A percentile compares a stretch with the other conserved stretches of the same genome.
Conservation (phyloP, 2,329 filamentous ascomycete genomes). For the Colletotrichum euphorbiae region DNA sequence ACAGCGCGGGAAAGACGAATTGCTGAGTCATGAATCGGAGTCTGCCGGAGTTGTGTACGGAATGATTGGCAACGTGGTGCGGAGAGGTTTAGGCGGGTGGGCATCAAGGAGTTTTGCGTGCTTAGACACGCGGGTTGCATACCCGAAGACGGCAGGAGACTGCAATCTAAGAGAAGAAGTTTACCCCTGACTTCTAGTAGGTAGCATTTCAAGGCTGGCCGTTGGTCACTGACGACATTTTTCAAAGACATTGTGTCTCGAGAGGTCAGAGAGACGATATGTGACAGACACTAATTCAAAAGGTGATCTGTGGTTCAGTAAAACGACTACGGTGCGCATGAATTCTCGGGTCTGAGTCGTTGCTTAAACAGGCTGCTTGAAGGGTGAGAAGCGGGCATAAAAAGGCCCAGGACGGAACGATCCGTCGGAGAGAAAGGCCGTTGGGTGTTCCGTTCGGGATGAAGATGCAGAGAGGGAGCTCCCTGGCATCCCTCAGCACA, state of each 20-base stretch:
- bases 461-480: neutral
- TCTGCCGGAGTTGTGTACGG: neutral
- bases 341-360: constrained; percentile 13
- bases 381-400: neutral
- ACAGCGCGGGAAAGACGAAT: neutral
- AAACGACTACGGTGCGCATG: constrained; percentile 1
- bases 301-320: neutral
- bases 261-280: neutral
- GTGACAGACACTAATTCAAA: neutral
- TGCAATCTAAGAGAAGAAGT: neutral
- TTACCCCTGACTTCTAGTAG: too few relatives aligned
- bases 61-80: too few relatives aligned
- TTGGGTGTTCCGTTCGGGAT: constrained; percentile 17
- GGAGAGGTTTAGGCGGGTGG: neutral
- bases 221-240: too few relatives aligned
- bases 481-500: constrained; percentile 4
- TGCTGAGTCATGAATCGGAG: neutral
- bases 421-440: neutral
- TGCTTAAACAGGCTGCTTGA: neutral
- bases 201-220: too few relatives aligned
- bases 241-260: neutral
- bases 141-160: neutral
- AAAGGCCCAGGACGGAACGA: neutral
- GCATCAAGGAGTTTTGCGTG: constrained; percentile 25
- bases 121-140: constrained; percentile 23